Evolutionary conservation across 495 filamentous ascomycete genomes (phyloP).

Genomic region (Podospora pseudoanserina): DNA sequence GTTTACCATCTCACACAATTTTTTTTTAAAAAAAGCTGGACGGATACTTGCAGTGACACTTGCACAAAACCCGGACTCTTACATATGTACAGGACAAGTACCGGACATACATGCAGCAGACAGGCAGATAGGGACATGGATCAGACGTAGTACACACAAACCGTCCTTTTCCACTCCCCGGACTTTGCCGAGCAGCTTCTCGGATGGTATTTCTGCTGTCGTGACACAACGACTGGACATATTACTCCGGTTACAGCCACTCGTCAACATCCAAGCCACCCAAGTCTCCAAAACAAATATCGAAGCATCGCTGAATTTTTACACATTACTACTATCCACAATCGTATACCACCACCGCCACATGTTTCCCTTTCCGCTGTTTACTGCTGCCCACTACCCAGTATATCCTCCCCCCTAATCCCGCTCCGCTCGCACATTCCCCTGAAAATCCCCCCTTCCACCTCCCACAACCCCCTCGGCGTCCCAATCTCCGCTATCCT

Average conservation of each 20-base stretch:
- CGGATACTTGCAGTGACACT: not conserved
- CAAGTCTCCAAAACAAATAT: not conserved
- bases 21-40: not conserved
- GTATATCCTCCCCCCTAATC: constrained; percentile 72
- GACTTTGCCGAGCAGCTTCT: not conserved
- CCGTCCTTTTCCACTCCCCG: not conserved
- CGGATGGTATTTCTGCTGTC: not conserved
- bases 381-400: not conserved
- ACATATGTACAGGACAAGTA: not conserved
- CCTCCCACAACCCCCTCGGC: constrained; percentile 64
- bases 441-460: constrained; percentile 69
- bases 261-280: not conserved
- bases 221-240: not conserved
- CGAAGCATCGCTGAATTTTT: not conserved
- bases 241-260: not conserved
- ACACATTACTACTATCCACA: not conserved
- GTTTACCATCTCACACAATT: not conserved
- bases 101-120: constrained; percentile 6
- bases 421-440: constrained; percentile 91
- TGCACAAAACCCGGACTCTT: not conserved
- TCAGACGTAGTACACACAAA: not conserved
- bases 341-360: not conserved
- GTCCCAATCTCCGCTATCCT: constrained; percentile 78
- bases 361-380: not conserved
- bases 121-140: not conserved